phyloP scores from a whole-genome alignment of 1,139 yeast species.

The Scheffersomyces segobiensis region DNA sequence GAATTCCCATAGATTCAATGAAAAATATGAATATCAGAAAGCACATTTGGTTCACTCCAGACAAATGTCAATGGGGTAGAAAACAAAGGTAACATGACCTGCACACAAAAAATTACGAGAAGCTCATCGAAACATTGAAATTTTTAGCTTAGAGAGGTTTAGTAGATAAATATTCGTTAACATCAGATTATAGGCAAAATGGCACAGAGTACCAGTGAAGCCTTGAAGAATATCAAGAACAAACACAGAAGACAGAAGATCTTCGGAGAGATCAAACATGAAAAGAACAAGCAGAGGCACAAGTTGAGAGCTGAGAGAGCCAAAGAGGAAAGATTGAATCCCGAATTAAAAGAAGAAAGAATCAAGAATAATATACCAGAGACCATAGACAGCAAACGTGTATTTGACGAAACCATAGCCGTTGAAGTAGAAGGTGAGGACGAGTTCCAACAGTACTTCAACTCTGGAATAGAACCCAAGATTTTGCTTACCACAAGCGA shows the following conservation, averaged over 20 bases:
- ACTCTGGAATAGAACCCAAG: conserved; percentile 64
- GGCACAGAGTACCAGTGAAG: conserved; percentile 27
- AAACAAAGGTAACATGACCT: background rate
- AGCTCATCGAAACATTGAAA: background rate
- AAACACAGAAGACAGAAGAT: conserved; percentile 80
- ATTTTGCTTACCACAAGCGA: conserved; percentile 87
- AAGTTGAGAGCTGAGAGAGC: conserved; percentile 75
- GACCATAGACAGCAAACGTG: conserved; percentile 87
- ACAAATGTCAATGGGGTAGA: background rate
- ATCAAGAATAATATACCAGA: conserved; percentile 78
- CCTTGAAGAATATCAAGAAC: conserved; percentile 58
- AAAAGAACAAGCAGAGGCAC: conserved; percentile 75
- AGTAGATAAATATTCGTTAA: background rate
- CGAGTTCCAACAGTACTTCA: conserved; percentile 69
- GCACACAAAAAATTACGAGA: background rate
- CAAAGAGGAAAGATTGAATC: conserved; percentile 79
- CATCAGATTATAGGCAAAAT: conserved; percentile 2
- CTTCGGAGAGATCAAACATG: conserved; percentile 71
- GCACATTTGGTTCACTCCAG: no score
- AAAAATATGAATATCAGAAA: no score
- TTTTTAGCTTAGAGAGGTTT: background rate
- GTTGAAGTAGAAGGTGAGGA: conserved; percentile 80
- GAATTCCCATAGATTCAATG: background rate
- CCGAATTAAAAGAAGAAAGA: conserved; percentile 78
- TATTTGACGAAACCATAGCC: conserved; percentile 83